Base-by-base conservation (phyloP, 2,329 filamentous ascomycete species). In the Alternaria triticimaculans region DNA sequence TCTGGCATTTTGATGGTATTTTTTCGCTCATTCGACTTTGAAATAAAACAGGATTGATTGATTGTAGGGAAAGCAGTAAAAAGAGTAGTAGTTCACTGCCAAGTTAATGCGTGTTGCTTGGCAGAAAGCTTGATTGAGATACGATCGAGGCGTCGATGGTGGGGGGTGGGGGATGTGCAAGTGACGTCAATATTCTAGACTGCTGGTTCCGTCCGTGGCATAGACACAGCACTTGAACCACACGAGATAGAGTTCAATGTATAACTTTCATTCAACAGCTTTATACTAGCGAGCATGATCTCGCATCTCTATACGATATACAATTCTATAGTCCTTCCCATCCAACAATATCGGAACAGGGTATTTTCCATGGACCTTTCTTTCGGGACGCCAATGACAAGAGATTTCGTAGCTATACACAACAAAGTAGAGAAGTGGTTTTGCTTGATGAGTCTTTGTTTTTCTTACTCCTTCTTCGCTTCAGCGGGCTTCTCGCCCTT, bases 321-420 rank as follows among this genome's bases (percentile, higher is more conserved):
- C 63, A 64, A 58, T 57, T 63, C 64, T 66, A 66, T 55, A 41
- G 20, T 49, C 58, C 62, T 53, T 53, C 58, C 60, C 53, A 58
- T 62, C 20, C 45, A 33, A 45, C 33, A 49, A 63, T 49, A 49
- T 37, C 55, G 55, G 12, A 12, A 55, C 5, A n/a, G 68, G 68
- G 68, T 70, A 70, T 68, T 68, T 70, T 55, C 61, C 66, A 65
- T 64, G 54, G 58, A 62, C 57, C 54, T 51, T 55, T 41, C 44
- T 55, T 58, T 55, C 44, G 45, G 56, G 44, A 59, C 56, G 45
- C 53, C 41, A 55, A 58, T 43, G 30, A 63, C 54, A 57, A 41
- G 60, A 61, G 56, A 53, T 68, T 45, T 65, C 51, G 41, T 66
- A 66, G 65, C 64, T 71, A 70, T 63, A 65, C 64, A 71, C 26